Percentiles rank a stretch among this genome's conserved stretches.
Evolutionary conservation across 75 land plant species (phyloP).

Genomic region (Sequoiadendron giganteum): DNA sequence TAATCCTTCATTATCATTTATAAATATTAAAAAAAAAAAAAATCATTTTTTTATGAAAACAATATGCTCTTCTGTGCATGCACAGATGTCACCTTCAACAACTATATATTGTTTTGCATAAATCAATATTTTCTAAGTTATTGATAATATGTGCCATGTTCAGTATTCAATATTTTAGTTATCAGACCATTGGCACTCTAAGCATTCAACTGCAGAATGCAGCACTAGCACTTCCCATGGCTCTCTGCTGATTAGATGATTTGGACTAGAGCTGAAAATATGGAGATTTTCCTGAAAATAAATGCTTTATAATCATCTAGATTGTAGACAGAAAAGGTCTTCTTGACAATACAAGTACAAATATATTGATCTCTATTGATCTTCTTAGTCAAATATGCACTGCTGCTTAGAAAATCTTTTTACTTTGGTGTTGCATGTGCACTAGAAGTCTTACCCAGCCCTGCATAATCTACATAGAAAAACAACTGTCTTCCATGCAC

Average conservation of each 20-base stretch:
- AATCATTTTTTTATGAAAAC: neutral
- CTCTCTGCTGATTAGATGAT: neutral
- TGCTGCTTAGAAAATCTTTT: no score
- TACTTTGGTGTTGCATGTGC: no score
- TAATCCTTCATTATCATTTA: neutral
- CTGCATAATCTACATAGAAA: no score
- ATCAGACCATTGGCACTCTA: neutral
- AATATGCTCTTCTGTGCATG: neutral
- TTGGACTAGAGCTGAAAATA: neutral
- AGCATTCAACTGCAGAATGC: neutral
- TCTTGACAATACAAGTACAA: no score
- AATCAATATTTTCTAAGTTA: neutral
- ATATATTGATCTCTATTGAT: no score
- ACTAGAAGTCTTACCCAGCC: no score
- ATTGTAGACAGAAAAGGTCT: no score
- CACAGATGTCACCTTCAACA: neutral
- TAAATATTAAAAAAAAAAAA: neutral
- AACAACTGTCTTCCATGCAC: no score
- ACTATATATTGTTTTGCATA: neutral
- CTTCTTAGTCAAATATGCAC: no score
- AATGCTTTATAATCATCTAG: no score
- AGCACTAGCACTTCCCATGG: neutral
- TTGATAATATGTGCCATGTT: neutral
- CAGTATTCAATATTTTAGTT: no score
- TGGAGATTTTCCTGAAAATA: neutral